These are phyloP conservation scores for Crataegus laevigata DNA, from an alignment of 306 rosid species.

Conservation along the genomic window DNA sequence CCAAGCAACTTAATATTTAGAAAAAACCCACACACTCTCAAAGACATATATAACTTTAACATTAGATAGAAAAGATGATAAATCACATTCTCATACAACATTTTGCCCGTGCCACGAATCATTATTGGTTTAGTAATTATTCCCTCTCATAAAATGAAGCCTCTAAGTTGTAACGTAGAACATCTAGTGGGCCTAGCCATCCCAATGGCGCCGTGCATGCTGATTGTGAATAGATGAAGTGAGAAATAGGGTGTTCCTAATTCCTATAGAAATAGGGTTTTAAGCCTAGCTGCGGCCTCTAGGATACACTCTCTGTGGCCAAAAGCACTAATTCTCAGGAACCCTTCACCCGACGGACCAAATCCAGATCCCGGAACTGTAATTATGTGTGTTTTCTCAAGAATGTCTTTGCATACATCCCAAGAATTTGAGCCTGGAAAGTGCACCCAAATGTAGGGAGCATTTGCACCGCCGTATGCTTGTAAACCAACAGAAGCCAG, in stretches of 20 bases:
- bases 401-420: constrained; percentile 52
- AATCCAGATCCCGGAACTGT: constrained; percentile 62
- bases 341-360: constrained; percentile 65
- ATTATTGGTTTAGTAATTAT: neutral
- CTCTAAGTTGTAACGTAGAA: neutral
- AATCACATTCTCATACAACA: neutral
- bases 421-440: constrained; percentile 69
- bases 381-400: constrained; percentile 55
- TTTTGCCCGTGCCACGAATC: neutral
- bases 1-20: too few species aligned
- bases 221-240: neutral
- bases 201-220: neutral
- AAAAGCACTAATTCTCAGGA: constrained; percentile 45
- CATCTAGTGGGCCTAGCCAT: neutral
- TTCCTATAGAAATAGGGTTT: constrained; percentile 18
- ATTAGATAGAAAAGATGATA: neutral
- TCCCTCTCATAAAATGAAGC: neutral
- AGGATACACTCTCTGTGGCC: constrained; percentile 43
- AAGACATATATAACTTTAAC: too few species aligned
- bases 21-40: neutral
- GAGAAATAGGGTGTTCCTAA: neutral
- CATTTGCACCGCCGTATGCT: constrained; percentile 56
- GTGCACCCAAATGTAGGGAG: constrained; percentile 70
- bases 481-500: constrained; percentile 49
- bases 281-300: constrained; percentile 51